Evolutionary conservation across 148 eudicot species (phyloP).

Genomic region (Heliamphora exappendiculata): DNA sequence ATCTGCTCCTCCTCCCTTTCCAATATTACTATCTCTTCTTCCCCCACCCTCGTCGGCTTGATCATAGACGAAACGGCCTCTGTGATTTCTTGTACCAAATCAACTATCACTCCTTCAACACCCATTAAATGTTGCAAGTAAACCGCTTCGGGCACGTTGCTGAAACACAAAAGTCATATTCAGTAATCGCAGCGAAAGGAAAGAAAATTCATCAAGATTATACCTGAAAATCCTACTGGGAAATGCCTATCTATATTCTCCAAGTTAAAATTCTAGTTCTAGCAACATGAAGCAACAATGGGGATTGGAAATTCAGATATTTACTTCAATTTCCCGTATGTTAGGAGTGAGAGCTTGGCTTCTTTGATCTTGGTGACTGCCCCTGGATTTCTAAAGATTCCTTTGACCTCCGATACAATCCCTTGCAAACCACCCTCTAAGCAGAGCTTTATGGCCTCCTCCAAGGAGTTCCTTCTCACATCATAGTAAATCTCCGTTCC

Average conservation of each 20-base stretch:
- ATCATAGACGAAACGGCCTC: conserved; percentile 38
- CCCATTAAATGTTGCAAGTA: conserved; percentile 71
- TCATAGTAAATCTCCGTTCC: conserved; percentile 59
- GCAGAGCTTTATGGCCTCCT: conserved; percentile 72
- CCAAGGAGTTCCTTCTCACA: conserved; percentile 62
- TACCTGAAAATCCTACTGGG: too few species aligned
- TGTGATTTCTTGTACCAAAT: conserved; percentile 51
- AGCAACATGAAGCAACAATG: neutral
- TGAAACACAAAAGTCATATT: conserved; percentile 6
- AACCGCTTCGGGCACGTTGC: conserved; percentile 70
- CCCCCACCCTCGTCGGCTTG: conserved; percentile 11
- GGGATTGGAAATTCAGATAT: conserved; percentile 1
- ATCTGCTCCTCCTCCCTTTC: conserved; percentile 13
- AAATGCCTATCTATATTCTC: too few species aligned
- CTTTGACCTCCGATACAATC: conserved; percentile 82
- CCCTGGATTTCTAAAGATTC: conserved; percentile 61
- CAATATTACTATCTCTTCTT: conserved; percentile 14
- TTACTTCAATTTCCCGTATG: conserved; percentile 78
- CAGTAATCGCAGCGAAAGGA: neutral
- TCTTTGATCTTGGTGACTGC: conserved; percentile 63
- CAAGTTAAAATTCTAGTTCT: too few species aligned
- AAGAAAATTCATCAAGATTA: too few species aligned
- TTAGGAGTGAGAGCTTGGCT: conserved; percentile 53
- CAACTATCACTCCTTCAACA: conserved; percentile 67
- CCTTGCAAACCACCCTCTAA: conserved; percentile 78